These are phyloP conservation scores for Trifolium fragiferum DNA, from an alignment of 306 rosid species.

Conservation along the genomic window DNA sequence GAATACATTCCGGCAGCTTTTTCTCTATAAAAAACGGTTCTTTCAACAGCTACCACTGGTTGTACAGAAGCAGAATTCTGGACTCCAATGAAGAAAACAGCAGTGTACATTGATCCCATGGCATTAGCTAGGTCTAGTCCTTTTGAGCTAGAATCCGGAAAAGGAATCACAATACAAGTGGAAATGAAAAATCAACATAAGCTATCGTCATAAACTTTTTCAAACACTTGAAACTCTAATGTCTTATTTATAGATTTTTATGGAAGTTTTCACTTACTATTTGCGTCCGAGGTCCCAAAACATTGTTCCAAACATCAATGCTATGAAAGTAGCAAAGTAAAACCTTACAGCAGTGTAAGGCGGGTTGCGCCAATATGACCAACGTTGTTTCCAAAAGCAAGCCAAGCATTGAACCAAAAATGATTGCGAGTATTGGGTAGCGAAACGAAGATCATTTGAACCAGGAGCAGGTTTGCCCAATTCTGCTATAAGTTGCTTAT, in stretches of 20 bases:
- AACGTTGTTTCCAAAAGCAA: conserved; percentile 80
- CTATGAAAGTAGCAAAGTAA: conserved; percentile 49
- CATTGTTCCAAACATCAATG: conserved; percentile 31
- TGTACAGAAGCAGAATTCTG: conserved; percentile 56
- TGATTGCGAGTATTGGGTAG: conserved; percentile 55
- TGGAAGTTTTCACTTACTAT: conserved; percentile 38
- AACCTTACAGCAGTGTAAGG: conserved; percentile 55
- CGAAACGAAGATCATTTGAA: conserved; percentile 68
- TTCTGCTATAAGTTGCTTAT: conserved; percentile 68
- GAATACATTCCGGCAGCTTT: conserved; percentile 69
- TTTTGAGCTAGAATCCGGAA: conserved; percentile 1
- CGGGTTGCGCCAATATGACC: conserved; percentile 27
- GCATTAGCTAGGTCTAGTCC: conserved; percentile 53
- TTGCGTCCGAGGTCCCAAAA: conserved; percentile 53
- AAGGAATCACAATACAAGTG: conserved; percentile 18
- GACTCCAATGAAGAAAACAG: conserved; percentile 61
- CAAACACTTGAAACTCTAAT: too few relatives aligned
- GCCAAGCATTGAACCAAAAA: conserved; percentile 63
- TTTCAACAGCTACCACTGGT: conserved; percentile 61
- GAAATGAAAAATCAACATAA: neutral
- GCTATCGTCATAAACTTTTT: neutral
- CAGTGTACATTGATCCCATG: conserved; percentile 58
- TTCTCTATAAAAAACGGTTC: conserved; percentile 66
- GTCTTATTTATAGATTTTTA: neutral
- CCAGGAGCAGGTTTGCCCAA: conserved; percentile 59